These are phyloP conservation scores for Colletotrichum tabaci DNA, from an alignment of 2,329 filamentous ascomycete genomes.

Conservation along the genomic window DNA sequence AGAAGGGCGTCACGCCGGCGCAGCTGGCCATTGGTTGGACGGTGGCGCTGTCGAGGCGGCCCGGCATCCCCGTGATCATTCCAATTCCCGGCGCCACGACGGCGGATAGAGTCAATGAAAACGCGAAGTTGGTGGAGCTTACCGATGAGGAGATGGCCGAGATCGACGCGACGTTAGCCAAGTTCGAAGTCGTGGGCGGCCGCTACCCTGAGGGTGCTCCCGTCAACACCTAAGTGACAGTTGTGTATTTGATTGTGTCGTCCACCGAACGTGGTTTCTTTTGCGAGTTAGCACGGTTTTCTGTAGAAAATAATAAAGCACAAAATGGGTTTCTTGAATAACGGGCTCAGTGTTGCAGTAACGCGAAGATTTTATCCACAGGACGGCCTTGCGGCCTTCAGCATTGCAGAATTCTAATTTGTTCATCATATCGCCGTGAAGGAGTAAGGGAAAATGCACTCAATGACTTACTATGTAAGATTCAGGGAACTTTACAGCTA, in stretches of 20 bases:
- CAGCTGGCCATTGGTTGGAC: constrained; percentile 80
- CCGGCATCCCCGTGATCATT: constrained; percentile 71
- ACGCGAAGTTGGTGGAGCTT: constrained; percentile 65
- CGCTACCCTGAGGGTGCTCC: constrained; percentile 61
- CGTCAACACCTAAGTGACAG: constrained; percentile 53
- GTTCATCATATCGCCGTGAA: constrained; percentile 47
- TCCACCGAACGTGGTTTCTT: background rate
- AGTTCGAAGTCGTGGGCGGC: constrained; percentile 63
- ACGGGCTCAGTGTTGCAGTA: constrained; percentile 37
- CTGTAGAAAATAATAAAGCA: background rate
- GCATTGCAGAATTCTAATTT: constrained; percentile 66
- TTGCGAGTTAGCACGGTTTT: constrained; percentile 9
- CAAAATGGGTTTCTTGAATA: constrained; percentile 1
- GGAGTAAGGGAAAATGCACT: constrained; percentile 52
- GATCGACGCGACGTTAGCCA: constrained; percentile 65
- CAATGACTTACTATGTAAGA: constrained; percentile 32
- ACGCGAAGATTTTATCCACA: constrained; percentile 52
- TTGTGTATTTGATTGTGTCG: background rate
- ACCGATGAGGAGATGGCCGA: constrained; percentile 64
- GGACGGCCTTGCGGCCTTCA: constrained; percentile 50
- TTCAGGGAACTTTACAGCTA: background rate
- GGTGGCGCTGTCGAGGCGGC: constrained; percentile 61
- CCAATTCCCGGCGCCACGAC: constrained; percentile 78
- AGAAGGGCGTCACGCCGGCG: constrained; percentile 72
- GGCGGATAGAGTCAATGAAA: constrained; percentile 71